A percentile compares a stretch with the other conserved stretches of the same genome.
Evolutionary conservation across 73 alveolate species (phyloP).

Genomic region (Breviolum minutum): DNA sequence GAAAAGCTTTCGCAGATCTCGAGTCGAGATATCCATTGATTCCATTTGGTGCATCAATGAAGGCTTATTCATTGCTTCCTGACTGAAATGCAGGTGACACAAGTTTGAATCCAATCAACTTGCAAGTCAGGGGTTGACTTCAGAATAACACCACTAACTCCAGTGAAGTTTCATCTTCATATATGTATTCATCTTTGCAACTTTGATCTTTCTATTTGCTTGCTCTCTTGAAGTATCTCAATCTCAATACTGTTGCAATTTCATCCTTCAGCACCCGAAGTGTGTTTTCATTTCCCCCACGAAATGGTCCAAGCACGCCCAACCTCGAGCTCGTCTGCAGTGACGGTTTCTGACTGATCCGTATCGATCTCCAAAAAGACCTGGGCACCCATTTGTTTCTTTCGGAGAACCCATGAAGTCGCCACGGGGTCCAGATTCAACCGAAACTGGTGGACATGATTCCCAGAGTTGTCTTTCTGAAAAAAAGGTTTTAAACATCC

Average conservation of each 20-base stretch:
- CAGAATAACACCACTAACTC: no score
- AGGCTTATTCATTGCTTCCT: conserved; percentile 2
- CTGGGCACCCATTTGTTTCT: not conserved
- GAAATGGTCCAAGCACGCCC: not conserved
- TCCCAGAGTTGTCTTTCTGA: no score
- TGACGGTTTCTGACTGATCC: conserved; percentile 21
- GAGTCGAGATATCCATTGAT: conserved; percentile 21
- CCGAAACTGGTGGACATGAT: no score
- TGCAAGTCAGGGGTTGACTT: not conserved
- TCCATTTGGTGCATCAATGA: not conserved
- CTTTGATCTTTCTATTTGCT: no score
- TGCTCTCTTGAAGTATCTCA: no score
- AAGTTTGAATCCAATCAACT: not conserved
- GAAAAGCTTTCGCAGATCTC: conserved; percentile 29
- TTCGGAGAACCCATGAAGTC: not conserved
- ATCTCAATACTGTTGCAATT: no score
- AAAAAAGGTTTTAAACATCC: no score
- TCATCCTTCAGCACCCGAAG: no score
- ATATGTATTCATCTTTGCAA: no score
- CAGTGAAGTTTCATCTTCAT: not conserved
- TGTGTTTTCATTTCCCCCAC: not conserved
- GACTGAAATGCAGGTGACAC: not conserved
- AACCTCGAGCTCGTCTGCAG: conserved; percentile 21
- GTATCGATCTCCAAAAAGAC: conserved; percentile 56
- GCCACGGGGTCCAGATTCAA: no score